Base-by-base conservation (phyloP, 495 filamentous ascomycete species). In the Cenococcum geophilum region DNA sequence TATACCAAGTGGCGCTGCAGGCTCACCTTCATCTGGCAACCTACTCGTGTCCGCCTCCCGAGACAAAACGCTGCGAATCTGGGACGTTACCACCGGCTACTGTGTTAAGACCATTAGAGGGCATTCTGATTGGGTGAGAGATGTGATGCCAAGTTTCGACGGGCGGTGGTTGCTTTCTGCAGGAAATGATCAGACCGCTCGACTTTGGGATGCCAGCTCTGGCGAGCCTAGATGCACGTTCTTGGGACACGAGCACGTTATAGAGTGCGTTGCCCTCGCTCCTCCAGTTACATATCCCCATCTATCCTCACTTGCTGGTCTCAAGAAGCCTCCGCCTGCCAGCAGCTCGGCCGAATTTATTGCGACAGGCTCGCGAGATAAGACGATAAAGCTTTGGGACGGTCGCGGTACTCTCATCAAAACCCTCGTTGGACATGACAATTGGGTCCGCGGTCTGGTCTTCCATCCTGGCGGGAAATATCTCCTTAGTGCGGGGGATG, bases 401-500 rank as follows among this genome's bases (percentile, higher is more conserved):
- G 80, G 84, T 4, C 80, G 91, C 52, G 93, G 93, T 10, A 89
- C 87, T 12, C 78, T 89, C 52, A 85, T 98, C 66, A 97, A 91
- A 73, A 95, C 89, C 1, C 78, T 97, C 8, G 73, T 86, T 1
- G 93, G 93, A 2, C 93, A 98, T 68, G 93, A 98, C 72, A 98
- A 97, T 71, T 98, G 93, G 93, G 87, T 98, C 0, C 83, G 91
- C 10, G 88, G 79, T 1, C 69, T 97, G 12, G 84, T 90, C 18
- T 98, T 95, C 72, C 93, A 98, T 65, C 93, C 93, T 0, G 91
- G 90, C 2, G 93, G 93, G 0, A 96, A 95, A 73, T 98, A 93
- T 65, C 79, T 98, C 1, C 74, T 98, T 18, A 89, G 85, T 35
- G 88, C 87, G 4, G 77, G 86, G 23, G 93, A 98, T 68, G 93